Conservation (phyloP, 1,139 yeast species). For the Suzukiozyma palmioleophila region DNA sequence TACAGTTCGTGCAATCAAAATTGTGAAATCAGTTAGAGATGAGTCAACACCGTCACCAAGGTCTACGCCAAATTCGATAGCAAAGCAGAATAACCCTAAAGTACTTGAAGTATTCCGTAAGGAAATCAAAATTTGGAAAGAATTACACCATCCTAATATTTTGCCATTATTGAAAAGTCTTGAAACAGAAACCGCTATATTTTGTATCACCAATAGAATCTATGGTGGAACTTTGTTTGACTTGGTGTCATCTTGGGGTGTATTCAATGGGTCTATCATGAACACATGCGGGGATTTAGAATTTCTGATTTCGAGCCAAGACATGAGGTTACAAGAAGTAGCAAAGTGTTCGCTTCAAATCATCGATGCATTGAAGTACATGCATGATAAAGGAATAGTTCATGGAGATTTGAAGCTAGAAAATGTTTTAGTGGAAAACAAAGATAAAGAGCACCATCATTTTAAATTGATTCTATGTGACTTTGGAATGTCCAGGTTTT, state of each 20-base stretch:
- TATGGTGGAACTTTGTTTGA: slow-evolving; percentile 83
- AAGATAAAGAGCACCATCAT: slow-evolving; percentile 18
- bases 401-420: slow-evolving; percentile 92
- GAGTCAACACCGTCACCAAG: slow-evolving; percentile 8
- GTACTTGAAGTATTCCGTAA: slow-evolving; percentile 53
- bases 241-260: slow-evolving; percentile 66
- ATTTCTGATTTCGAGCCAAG: slow-evolving; percentile 26
- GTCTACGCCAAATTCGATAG: slow-evolving; percentile 6
- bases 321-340: slow-evolving; percentile 18
- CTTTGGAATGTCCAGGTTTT: slow-evolving; percentile 71
- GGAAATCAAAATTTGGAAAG: slow-evolving; percentile 75
- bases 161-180: slow-evolving; percentile 58
- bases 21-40: slow-evolving; percentile 54
- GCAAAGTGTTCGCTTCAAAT: slow-evolving; percentile 39
- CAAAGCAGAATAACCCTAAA: slow-evolving; percentile 19
- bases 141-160: slow-evolving; percentile 59
- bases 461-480: slow-evolving; percentile 61
- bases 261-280: slow-evolving; percentile 24
- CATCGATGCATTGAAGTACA: slow-evolving; percentile 57
- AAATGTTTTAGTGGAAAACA: slow-evolving; percentile 61
- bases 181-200: slow-evolving; percentile 60
- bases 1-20: slow-evolving; percentile 65
- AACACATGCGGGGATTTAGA: slow-evolving; percentile 27
- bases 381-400: slow-evolving; percentile 68
- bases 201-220: slow-evolving; percentile 69